Percentiles rank a stretch among this genome's conserved stretches.
Evolutionary conservation across 495 filamentous ascomycete species (phyloP).

Genomic region (Evansstolkia leycettana): DNA sequence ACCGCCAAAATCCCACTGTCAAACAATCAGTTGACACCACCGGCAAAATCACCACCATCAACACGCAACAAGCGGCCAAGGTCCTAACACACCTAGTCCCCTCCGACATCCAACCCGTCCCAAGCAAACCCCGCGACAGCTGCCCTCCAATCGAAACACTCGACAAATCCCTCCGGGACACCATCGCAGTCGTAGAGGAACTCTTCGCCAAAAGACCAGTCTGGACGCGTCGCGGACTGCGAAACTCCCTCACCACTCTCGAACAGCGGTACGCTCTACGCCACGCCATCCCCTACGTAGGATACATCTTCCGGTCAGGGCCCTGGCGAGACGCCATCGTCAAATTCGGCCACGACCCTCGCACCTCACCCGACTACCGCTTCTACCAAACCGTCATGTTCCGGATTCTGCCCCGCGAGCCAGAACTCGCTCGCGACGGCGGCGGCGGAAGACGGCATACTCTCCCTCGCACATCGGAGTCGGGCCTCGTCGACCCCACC

Average conservation of each 20-base stretch:
- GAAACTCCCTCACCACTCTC: constrained; percentile 41
- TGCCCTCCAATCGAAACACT: constrained; percentile 32
- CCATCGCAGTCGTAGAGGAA: constrained; percentile 44
- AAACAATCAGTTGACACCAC: constrained; percentile 34
- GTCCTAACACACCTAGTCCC: constrained; percentile 48
- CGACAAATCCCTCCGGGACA: constrained; percentile 37
- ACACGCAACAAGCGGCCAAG: constrained; percentile 38
- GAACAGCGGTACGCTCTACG: constrained; percentile 47
- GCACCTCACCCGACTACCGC: constrained; percentile 58
- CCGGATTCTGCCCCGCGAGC: constrained; percentile 54
- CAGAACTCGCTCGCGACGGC: constrained; percentile 70
- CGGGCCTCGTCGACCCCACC: constrained; percentile 7
- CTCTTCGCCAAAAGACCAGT: constrained; percentile 65
- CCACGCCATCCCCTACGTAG: constrained; percentile 59
- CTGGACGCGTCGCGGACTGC: constrained; percentile 70
- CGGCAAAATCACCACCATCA: constrained; percentile 39
- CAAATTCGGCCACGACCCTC: constrained; percentile 74
- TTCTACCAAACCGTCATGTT: constrained; percentile 84
- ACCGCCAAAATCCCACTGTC: constrained; percentile 49
- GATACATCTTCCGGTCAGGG: constrained; percentile 79
- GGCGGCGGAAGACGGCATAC: constrained; percentile 43
- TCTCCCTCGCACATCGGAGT: constrained; percentile 6
- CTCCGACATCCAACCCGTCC: constrained; percentile 41
- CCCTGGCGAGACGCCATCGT: constrained; percentile 85
- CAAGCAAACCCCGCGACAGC: constrained; percentile 36